Conservation (phyloP, 371 early-diverging fungal genomes). For the Rhizomucor miehei region DNA sequence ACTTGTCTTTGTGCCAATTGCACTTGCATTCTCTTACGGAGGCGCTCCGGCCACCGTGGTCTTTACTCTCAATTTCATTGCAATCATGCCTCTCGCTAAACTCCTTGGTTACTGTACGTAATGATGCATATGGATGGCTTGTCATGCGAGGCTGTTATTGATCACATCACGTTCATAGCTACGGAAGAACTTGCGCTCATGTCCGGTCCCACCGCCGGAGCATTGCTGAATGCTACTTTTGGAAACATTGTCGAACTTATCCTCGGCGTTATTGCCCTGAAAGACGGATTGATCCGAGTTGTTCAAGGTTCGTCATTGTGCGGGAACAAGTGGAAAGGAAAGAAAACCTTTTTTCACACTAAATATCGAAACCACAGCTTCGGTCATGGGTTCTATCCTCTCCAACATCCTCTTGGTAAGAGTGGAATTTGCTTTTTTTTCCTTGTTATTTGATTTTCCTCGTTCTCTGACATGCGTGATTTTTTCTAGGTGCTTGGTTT, state of each 20-base stretch:
- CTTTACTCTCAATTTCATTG: slow-evolving; percentile 86
- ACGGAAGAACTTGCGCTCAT: slow-evolving; percentile 49
- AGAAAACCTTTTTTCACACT: background rate
- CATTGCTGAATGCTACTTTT: slow-evolving; percentile 43
- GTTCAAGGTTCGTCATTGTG: slow-evolving; percentile 60
- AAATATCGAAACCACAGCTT: slow-evolving; percentile 25
- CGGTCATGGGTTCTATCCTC: slow-evolving; percentile 41
- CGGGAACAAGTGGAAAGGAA: background rate
- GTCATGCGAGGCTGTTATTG: background rate
- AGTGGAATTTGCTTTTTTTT: slow-evolving; percentile 12
- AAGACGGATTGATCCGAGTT: slow-evolving; percentile 72
- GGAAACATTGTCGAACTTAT: slow-evolving; percentile 87
- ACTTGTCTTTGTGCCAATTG: slow-evolving; percentile 76
- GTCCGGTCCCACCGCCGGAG: slow-evolving; percentile 29
- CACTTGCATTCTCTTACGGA: slow-evolving; percentile 57
- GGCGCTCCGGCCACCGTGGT: slow-evolving; percentile 59
- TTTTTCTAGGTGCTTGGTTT: slow-evolving; percentile 9
- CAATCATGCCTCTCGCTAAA: slow-evolving; percentile 90
- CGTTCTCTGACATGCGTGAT: slow-evolving; percentile 59
- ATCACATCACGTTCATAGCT: slow-evolving; percentile 18
- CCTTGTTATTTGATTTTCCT: slow-evolving; percentile 23
- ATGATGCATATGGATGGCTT: background rate
- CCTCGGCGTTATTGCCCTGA: slow-evolving; percentile 81
- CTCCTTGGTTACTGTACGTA: slow-evolving; percentile 46
- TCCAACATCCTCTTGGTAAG: slow-evolving; percentile 45